phyloP scores from a whole-genome alignment of 805 yeast species.

The Starmerella sp. region DNA sequence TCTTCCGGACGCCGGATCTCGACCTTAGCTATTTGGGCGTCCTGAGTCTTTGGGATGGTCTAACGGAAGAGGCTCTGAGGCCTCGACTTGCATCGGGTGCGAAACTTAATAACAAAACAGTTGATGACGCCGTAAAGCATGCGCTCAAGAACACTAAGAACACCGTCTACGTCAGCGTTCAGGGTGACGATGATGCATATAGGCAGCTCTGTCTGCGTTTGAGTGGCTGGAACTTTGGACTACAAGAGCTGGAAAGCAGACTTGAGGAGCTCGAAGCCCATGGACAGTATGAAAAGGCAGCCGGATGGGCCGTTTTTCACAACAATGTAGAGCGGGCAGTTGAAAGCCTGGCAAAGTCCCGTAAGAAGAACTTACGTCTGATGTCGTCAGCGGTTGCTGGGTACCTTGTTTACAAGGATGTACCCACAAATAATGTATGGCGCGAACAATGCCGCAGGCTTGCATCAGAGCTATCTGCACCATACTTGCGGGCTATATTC shows the following conservation, averaged over 20 bases:
- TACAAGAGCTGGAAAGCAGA: slow-evolving; percentile 61
- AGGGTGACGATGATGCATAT: slow-evolving; percentile 46
- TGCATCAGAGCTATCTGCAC: slow-evolving; percentile 80
- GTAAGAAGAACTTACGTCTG: slow-evolving; percentile 55
- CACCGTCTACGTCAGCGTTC: slow-evolving; percentile 26
- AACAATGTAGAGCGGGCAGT: slow-evolving; percentile 78
- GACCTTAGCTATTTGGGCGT: slow-evolving; percentile 87
- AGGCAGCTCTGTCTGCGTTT: slow-evolving; percentile 70
- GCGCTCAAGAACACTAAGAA: slow-evolving; percentile 39
- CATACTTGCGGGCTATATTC: slow-evolving; percentile 82
- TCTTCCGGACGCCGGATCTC: slow-evolving; percentile 45
- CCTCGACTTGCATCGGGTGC: slow-evolving; percentile 19
- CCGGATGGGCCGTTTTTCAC: slow-evolving; percentile 94
- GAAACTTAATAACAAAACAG: slow-evolving; percentile 33
- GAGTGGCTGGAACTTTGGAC: slow-evolving; percentile 82
- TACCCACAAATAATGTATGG: slow-evolving; percentile 63
- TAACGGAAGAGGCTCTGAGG: slow-evolving; percentile 27
- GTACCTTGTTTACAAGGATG: slow-evolving; percentile 54
- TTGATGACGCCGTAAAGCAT: slow-evolving; percentile 41
- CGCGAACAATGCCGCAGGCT: slow-evolving; percentile 80
- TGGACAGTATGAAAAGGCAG: slow-evolving; percentile 76
- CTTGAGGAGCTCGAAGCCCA: slow-evolving; percentile 42
- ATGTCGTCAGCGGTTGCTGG: slow-evolving; percentile 95
- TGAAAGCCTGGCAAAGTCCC: slow-evolving; percentile 62
- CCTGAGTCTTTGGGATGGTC: slow-evolving; percentile 68